Percentiles rank a stretch among this genome's conserved stretches.
phyloP scores from a whole-genome alignment of 2,329 filamentous ascomycete genomes.

The Cercospora canescens region DNA sequence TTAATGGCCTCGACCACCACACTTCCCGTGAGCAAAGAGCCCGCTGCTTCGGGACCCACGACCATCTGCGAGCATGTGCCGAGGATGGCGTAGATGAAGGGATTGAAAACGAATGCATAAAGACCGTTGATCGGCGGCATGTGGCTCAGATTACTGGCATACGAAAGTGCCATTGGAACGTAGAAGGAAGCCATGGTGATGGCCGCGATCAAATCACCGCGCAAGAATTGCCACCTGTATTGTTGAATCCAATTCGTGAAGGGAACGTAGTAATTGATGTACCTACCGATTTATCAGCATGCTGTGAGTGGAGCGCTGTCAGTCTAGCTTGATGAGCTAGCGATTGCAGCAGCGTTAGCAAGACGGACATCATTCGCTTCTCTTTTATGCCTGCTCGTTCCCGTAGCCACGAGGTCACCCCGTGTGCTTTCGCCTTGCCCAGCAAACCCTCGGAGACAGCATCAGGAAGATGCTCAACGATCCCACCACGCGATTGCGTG shows the following conservation, averaged over 20 bases:
- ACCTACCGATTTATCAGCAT: conserved; percentile 55
- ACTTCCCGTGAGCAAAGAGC: conserved; percentile 84
- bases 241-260: conserved; percentile 87
- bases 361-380: conserved; percentile 68
- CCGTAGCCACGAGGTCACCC: conserved; percentile 70
- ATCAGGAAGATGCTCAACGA: conserved; percentile 44
- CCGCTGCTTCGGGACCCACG: conserved; percentile 91
- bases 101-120: conserved; percentile 92
- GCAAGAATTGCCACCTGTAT: conserved; percentile 78
- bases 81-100: conserved; percentile 84
- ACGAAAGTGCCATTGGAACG: conserved; percentile 92
- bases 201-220: conserved; percentile 83
- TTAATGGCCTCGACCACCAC: conserved; percentile 79
- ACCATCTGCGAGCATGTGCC: conserved; percentile 93
- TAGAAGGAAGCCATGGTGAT: conserved; percentile 99
- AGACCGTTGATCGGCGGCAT: conserved; percentile 91
- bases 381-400: conserved; percentile 73
- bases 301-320: conserved; percentile 4
- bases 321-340: background rate
- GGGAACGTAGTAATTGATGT: conserved; percentile 89
- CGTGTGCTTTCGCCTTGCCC: conserved; percentile 61
- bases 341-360: background rate
- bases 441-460: conserved; percentile 47
- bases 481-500: conserved; percentile 34
- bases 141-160: conserved; percentile 88